Base-by-base conservation (phyloP, 2,329 filamentous ascomycete species). In the Fusarium penzigii region DNA sequence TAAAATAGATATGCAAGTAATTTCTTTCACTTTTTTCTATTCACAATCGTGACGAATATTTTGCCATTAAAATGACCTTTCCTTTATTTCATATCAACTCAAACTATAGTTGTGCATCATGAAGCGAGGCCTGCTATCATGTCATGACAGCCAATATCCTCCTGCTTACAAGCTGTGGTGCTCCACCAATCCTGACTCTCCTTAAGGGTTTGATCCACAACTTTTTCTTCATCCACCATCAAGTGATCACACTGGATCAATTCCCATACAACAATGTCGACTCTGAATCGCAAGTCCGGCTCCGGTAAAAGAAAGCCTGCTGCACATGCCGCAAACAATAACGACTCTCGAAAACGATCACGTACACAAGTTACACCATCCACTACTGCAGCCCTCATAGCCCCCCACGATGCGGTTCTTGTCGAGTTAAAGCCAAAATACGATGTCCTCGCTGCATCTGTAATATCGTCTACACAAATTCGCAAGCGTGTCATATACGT, bases 401-500 rank as follows among this genome's bases (percentile, higher is more conserved):
- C 62, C 11, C 72, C 78, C 17, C 72, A 78, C 64, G 73, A 74
- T 51, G 62, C 71, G 10, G 63, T 79, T n/a, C 64, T 79, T 50
- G 61, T 66, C 20, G 71, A 76, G 46, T 72, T 85, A 16, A 66
- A 68, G 17, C 57, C 70, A 4, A 77, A 75, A 47, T 79, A 80
- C 68, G 72, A 81, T 43, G 67, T 86, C 46, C 76, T 79, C 34
- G 62, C 76, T 1, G 72, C 80, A 47, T 83, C 78, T 17, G 76
- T 87, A 42, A 78, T 86, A 39, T 82, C 83, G 3, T 85, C 83
- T 2, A 79, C 83, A 5, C 76, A 80, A 63, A 86, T 88, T 53
- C 73, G 74, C 54, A 81, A 81, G 62, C 80, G 81, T 51, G 75
- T 84, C 52, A 65, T 66, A 17, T 70, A 74, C 29, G 68, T 77